Percentiles rank a stretch among this genome's conserved stretches.
Evolutionary conservation across 306 rosid genomes (phyloP).

Genomic region (Cotoneaster glaucophyllus): DNA sequence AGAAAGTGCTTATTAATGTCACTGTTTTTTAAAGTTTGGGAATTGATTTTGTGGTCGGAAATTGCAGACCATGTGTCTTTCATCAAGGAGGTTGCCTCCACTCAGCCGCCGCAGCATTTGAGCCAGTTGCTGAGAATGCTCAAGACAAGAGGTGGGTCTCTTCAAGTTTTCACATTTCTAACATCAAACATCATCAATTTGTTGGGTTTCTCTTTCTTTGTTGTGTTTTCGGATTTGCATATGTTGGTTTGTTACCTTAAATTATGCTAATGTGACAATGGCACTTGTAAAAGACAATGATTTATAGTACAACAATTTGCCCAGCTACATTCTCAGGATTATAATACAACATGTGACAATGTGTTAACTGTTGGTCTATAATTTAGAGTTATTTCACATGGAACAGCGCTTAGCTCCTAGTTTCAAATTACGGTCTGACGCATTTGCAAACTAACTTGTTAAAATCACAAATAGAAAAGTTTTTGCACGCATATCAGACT

Average conservation of each 20-base stretch:
- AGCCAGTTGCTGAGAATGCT: conserved; percentile 52
- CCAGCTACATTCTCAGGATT: neutral
- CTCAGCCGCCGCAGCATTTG: conserved; percentile 76
- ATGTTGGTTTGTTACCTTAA: neutral
- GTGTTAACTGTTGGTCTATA: too few species aligned
- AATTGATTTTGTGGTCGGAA: neutral
- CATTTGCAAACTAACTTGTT: too few species aligned
- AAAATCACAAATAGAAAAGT: too few species aligned
- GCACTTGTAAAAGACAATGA: neutral
- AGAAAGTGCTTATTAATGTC: neutral
- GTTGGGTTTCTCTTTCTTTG: neutral
- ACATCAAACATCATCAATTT: neutral
- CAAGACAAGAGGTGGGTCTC: conserved; percentile 60
- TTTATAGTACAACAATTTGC: neutral
- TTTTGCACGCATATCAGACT: too few species aligned
- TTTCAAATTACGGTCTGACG: too few species aligned
- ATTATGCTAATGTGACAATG: neutral
- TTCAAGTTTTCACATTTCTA: neutral
- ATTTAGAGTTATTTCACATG: too few species aligned
- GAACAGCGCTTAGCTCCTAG: too few species aligned
- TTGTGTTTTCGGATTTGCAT: neutral
- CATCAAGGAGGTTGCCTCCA: conserved; percentile 72
- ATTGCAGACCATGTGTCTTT: conserved; percentile 72
- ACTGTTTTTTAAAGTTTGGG: neutral
- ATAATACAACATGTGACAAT: neutral